A percentile compares a stretch with the other conserved stretches of the same genome.
phyloP scores from a whole-genome alignment of 306 rosid species.

The Cicer yamashitae region DNA sequence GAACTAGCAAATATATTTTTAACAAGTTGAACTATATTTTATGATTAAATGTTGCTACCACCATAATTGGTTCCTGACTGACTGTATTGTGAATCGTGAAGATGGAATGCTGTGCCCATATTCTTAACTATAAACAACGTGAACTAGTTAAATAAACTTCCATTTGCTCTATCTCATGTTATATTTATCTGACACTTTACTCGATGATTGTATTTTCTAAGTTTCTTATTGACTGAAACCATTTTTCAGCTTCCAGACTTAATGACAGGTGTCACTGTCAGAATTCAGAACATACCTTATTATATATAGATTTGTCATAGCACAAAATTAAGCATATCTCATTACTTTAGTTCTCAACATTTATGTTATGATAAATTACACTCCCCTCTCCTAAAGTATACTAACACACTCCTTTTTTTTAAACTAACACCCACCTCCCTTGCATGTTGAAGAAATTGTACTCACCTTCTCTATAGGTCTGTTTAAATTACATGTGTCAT shows the following conservation, averaged over 20 bases:
- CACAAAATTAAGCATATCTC: constrained; percentile 15
- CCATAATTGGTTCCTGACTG: constrained; percentile 11
- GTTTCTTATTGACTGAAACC: not conserved
- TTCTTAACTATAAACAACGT: not conserved
- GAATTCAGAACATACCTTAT: not conserved
- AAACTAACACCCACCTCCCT: not conserved
- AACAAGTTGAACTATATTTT: constrained; percentile 20
- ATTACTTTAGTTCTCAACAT: not conserved
- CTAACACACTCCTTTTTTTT: no score
- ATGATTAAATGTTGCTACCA: constrained; percentile 15
- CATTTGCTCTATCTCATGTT: constrained; percentile 16
- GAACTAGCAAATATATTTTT: not conserved
- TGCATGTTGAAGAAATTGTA: not conserved
- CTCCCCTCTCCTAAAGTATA: not conserved
- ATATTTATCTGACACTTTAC: constrained; percentile 8
- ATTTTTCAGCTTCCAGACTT: not conserved
- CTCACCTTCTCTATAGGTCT: not conserved
- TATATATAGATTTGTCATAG: constrained; percentile 4
- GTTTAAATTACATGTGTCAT: not conserved
- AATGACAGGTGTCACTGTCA: constrained; percentile 21
- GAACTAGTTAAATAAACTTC: constrained; percentile 31
- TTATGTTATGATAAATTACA: not conserved
- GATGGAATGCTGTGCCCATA: constrained; percentile 16
- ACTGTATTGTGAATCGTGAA: constrained; percentile 21
- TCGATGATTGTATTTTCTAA: not conserved